These are phyloP conservation scores for Oryza longistaminata DNA, from an alignment of 176 grass and related monocot species.

Conservation along the genomic window DNA sequence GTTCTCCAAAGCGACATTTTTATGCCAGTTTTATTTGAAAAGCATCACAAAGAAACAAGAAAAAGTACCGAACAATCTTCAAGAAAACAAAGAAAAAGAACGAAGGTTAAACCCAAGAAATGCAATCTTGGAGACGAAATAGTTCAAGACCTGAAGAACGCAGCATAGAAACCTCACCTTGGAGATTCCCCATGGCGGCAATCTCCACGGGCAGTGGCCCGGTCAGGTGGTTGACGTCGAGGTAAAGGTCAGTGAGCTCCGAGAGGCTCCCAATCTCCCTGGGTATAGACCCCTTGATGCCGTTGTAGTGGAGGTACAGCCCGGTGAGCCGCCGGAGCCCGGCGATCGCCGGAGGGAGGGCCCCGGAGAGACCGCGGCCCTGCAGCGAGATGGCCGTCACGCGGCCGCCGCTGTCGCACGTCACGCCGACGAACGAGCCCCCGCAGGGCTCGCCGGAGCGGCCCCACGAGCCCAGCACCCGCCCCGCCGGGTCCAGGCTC, in stretches of 20 bases:
- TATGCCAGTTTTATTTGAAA: constrained; percentile 27
- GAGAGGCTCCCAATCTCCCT: constrained; percentile 67
- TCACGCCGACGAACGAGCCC: constrained; percentile 62
- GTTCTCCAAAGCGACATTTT: background rate
- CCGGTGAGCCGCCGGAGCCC: constrained; percentile 64
- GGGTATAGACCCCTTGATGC: constrained; percentile 71
- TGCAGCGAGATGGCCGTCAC: constrained; percentile 78
- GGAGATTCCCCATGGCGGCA: constrained; percentile 59
- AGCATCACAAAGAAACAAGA: background rate
- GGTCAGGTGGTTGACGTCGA: constrained; percentile 76
- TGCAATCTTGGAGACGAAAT: background rate
- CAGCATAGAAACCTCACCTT: constrained; percentile 53
- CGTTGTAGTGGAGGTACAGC: constrained; percentile 95
- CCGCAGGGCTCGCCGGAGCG: constrained; percentile 52
- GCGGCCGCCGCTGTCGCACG: constrained; percentile 60
- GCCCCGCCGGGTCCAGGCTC: constrained; percentile 55
- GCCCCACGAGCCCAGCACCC: constrained; percentile 72
- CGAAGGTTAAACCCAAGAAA: background rate
- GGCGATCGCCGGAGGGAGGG: constrained; percentile 61
- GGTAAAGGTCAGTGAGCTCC: constrained; percentile 76
- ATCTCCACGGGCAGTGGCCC: constrained; percentile 72
- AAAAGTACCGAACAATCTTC: background rate
- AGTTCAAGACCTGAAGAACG: background rate
- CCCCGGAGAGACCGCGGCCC: constrained; percentile 77
- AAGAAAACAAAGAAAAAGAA: background rate